Evolutionary conservation across 257 asterid species (phyloP), one percentile per base, ranked within the genome.

Genomic region (Nicotiana attenuata): DNA sequence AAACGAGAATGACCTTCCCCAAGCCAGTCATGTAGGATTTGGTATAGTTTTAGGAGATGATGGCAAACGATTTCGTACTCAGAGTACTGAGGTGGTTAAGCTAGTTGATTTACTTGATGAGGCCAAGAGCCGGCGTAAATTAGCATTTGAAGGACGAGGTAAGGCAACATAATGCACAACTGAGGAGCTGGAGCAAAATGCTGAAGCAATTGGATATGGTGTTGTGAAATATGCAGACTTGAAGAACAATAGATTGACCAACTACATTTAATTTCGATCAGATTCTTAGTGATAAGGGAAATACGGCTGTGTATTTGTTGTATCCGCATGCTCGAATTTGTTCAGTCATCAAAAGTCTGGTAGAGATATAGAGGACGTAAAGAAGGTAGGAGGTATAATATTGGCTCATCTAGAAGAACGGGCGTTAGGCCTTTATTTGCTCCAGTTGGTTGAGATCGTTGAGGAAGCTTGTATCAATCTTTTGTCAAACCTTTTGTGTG

Each of bases 151-250:
- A 69, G 94, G 92, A 86, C 90, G 99, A 96, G 99, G 97, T 77
- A 94, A 92, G 87, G 93, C 83, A 69, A 83, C 81, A 65, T 92
- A 91, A 28, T 94, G 96, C 97, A 91, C 98, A 16, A 90, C 78
- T 41, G 97, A 93, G 87, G 99, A 94, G 91, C 97, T 96, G 24
- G 97, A 96, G 65, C 71, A 88, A 86, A 94, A 93, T 88, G 97
- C 98, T 50, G 99, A 96, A 87, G 99, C 98, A 28, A 88, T 96
- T 67, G 99, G 99, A 89, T 96, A 96, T 83, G 98, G 99, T 35
- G 99, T 98, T 84, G 92, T 96, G 33, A 92, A 96, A 83, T 96
- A 96, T 80, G 98, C 98, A 52, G 99, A 96, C 88, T 89, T 96
- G 81, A 96, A 96, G 93, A 93, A 92, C 87, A 94, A 94, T 92